phyloP scores from a whole-genome alignment of 345 rosid genomes.

The Brassica carinata region DNA sequence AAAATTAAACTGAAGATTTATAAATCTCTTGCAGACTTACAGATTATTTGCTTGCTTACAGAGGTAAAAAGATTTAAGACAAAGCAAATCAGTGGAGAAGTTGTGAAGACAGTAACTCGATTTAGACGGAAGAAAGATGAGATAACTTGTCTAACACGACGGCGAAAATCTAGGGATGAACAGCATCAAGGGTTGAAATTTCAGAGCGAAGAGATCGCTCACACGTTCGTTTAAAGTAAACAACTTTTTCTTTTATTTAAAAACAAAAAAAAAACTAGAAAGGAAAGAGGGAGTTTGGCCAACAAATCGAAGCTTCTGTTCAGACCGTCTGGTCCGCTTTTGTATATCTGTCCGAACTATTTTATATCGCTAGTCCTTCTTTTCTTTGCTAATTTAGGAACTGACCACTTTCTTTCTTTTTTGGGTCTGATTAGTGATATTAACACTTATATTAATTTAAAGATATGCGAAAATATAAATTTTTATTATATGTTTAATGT shows the following conservation, averaged over 20 bases:
- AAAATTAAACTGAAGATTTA: no score
- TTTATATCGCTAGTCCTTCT: conserved; percentile 10
- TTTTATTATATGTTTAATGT: no score
- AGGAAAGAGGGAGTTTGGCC: conserved; percentile 36
- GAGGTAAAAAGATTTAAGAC: no score
- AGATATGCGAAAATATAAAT: no score
- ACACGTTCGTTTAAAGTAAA: conserved; percentile 20
- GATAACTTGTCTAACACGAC: conserved; percentile 30
- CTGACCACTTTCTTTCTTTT: conserved; percentile 14
- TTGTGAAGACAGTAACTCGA: no score
- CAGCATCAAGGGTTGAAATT: conserved; percentile 30
- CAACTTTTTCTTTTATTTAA: not conserved
- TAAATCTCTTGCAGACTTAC: no score
- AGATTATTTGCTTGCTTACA: no score
- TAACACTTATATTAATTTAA: no score
- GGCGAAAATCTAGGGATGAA: conserved; percentile 35
- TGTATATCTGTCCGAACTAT: conserved; percentile 16
- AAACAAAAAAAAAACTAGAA: not conserved
- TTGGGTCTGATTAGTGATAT: no score
- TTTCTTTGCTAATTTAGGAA: not conserved
- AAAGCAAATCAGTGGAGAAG: no score
- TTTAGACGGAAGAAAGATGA: not conserved
- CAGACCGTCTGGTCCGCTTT: conserved; percentile 33
- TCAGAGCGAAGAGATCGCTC: conserved; percentile 37
- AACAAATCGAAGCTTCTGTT: conserved; percentile 44